A percentile compares a stretch with the other conserved stretches of the same genome.
Conservation (phyloP, 2,329 filamentous ascomycete species). For the Celoporthe dispersa region DNA sequence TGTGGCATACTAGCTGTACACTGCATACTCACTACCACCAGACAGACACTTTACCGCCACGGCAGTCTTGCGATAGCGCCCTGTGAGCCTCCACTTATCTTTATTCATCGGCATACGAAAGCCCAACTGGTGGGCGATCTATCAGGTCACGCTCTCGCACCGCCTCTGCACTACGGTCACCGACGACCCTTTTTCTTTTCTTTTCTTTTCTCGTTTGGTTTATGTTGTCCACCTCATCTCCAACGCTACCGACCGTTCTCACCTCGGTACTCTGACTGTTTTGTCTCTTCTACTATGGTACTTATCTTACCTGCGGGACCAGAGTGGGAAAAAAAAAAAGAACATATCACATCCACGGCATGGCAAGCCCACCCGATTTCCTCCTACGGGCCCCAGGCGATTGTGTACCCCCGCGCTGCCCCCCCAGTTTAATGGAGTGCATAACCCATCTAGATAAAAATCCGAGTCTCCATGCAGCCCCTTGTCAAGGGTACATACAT, state of each 20-base stretch:
- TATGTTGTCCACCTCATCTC: too few species aligned
- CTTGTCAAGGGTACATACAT: not conserved
- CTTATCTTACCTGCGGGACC: not conserved
- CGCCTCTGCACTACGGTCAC: not conserved
- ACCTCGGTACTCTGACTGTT: not conserved
- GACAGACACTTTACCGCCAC: not conserved
- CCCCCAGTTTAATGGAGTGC: not conserved
- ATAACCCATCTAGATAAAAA: not conserved
- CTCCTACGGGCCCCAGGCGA: not conserved
- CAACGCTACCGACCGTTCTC: not conserved
- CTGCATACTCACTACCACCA: not conserved
- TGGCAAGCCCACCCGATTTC: not conserved
- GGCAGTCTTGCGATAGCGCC: not conserved
- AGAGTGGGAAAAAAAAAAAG: not conserved
- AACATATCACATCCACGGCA: not conserved
- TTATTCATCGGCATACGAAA: slow-evolving; percentile 6
- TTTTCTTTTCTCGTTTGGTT: not conserved
- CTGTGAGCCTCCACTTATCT: slow-evolving; percentile 4
- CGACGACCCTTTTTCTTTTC: not conserved
- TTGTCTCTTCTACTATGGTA: not conserved
- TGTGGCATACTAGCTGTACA: not conserved
- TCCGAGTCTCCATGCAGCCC: not conserved
- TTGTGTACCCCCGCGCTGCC: not conserved
- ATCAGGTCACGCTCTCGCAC: not conserved
- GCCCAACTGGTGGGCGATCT: not conserved